Base-by-base conservation (phyloP, 306 rosid species). In the Hippophae gyantsensis region DNA sequence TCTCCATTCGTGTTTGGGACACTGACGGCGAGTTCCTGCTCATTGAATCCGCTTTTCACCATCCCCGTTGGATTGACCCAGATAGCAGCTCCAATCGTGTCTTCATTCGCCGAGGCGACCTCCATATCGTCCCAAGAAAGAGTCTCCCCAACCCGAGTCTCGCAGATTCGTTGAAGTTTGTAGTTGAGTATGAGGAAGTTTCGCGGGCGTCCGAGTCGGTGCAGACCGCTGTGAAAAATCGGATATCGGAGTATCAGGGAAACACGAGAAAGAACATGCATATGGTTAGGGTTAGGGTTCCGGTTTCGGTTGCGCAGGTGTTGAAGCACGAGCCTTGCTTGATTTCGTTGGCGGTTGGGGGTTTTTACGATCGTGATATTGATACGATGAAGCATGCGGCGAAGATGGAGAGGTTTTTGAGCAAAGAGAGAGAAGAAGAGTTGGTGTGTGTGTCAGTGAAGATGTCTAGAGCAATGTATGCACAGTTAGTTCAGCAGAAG, bases 401-500 rank as follows among this genome's bases (percentile, higher is more conserved):
- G 5, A 80, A 58, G 52, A 81, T 88, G 99, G 86, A 92, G 71
- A 85, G 66, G 68, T 92, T 92, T 43, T 70, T 81, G 72, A 74
- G 68, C 52, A 61, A 60, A 58, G 95, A 93, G 62, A 81, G 54
- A 25, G 76, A 56, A 2, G 93, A 88, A 57, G 86, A 85, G 45
- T 32, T 92, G 77, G 86, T 83, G 1, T 43, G 80, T 6, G 60
- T 82, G n/a, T 66, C 82, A 44, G 85, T 78, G 76, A 88, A 57
- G 76, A 81, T 92, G 99, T 80, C 99, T 7, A 92, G 92, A 75
- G 95, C 96, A 13, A 92, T 92, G 99, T 92, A 78, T 49, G 99
- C 95, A 0, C 96, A 92, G 68, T 61, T 92, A 68, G 87, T 72
- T 74, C 89, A 82, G 79, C 96, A 92, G 65, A 65, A 68, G 18